Evolutionary conservation across 2,329 filamentous ascomycete species (phyloP), one percentile per base, ranked within the genome.

Genomic region (Claviceps sp.): DNA sequence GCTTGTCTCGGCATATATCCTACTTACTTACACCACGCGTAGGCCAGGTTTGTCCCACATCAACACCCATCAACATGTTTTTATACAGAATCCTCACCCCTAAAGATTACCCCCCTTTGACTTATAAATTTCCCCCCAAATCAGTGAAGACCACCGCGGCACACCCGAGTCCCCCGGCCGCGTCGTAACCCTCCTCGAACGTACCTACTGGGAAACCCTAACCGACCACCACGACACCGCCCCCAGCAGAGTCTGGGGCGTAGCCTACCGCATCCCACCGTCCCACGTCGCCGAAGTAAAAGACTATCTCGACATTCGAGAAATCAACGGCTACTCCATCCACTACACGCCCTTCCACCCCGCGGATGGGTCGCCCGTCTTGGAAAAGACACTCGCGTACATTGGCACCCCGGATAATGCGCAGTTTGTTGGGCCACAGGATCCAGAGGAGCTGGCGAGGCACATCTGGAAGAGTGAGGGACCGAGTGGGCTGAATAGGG

Each of bases 291-390:
- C 81, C 55, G 84, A 91, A 70, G 91, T 96, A 4, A 84, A 87
- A 59, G 78, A 83, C 54, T 96, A 96, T 66, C 86, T 98, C 47
- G 90, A 97, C 68, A 91, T 96, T 58, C 84, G 93, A 46, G 93
- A 98, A 69, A 95, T 97, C 64, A 95, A 97, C 70, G 93, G 93
- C 26, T 98, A 98, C 70, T 87, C 84, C 51, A 94, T 95, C 58
- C 90, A 96, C 68, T 88, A 89, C 67, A 88, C 89, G 30, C 81
- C 85, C 0, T 96, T 97, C 66, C 75, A 90, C 60, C 61, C 68
- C n/a, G 64, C 67, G 43, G 67, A 72, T 56, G 62, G 63, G 26
- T 62, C 64, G 10, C 30, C 30, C 10, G 30, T 34, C 19, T 76
- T 81, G 19, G 75, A 80, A 60, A 68, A 64, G 51, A 75, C 77